phyloP scores from a whole-genome alignment of 2,329 filamentous ascomycete species.

The Botrytis fabae region DNA sequence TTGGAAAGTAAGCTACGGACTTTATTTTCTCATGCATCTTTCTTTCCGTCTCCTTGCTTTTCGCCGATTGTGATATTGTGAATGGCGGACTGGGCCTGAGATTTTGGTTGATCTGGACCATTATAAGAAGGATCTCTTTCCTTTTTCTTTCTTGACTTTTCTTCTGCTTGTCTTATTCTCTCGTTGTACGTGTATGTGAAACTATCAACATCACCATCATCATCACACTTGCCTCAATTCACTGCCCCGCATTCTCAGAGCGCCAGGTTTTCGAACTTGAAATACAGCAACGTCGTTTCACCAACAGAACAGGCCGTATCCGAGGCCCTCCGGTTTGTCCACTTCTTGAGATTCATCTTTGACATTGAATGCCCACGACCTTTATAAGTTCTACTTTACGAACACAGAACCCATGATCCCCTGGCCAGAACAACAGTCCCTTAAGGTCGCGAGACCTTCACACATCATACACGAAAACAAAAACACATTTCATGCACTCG shows the following conservation, averaged over 20 bases:
- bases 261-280: neutral
- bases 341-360: neutral
- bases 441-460: neutral
- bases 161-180: neutral
- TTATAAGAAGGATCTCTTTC: neutral
- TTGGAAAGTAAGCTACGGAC: neutral
- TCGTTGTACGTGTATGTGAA: neutral
- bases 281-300: constrained; percentile 5
- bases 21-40: neutral
- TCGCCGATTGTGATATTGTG: neutral
- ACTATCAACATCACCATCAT: neutral
- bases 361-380: neutral
- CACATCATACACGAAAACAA: neutral
- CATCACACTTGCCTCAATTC: neutral
- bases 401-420: neutral
- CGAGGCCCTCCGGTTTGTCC: neutral
- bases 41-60: neutral
- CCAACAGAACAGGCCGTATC: constrained; percentile 2
- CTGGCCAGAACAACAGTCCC: neutral
- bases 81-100: neutral
- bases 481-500: neutral
- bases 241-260: constrained; percentile 1
- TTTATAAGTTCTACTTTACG: neutral
- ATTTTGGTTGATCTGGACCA: neutral
- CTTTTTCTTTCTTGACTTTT: neutral